These are phyloP conservation scores for Hortaea werneckii DNA, from an alignment of 2,329 filamentous ascomycete genomes.

Conservation along the genomic window DNA sequence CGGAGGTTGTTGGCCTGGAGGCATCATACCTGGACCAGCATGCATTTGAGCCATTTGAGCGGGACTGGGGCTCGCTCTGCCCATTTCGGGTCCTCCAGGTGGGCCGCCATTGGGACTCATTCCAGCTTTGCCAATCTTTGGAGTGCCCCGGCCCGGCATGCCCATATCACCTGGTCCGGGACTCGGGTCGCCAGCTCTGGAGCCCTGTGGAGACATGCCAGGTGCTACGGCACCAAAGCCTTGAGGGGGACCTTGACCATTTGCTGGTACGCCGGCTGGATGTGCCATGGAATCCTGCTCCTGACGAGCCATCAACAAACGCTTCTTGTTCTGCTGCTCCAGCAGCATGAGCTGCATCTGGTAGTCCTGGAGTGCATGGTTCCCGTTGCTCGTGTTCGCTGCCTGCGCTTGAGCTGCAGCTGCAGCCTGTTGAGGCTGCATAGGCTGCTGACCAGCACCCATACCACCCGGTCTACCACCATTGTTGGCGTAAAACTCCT, in stretches of 20 bases:
- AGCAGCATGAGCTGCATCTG: constrained; percentile 84
- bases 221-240: constrained; percentile 18
- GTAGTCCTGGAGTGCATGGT: constrained; percentile 76
- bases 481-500: constrained; percentile 27
- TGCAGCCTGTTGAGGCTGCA: not conserved
- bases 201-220: constrained; percentile 58
- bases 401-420: constrained; percentile 8
- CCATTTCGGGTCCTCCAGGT: constrained; percentile 37
- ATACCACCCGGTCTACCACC: constrained; percentile 15
- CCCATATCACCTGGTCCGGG: constrained; percentile 73
- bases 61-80: constrained; percentile 50
- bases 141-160: constrained; percentile 64
- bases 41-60: constrained; percentile 39
- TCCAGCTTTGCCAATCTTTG: constrained; percentile 58
- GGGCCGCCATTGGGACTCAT: constrained; percentile 55
- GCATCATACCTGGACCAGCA: constrained; percentile 31
- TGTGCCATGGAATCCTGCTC: constrained; percentile 60
- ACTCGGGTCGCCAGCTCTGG: constrained; percentile 56
- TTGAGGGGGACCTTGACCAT: constrained; percentile 28
- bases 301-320: constrained; percentile 71
- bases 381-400: constrained; percentile 46
- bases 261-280: constrained; percentile 32
- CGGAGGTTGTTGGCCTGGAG: constrained; percentile 8
- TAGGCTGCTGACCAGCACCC: not conserved
- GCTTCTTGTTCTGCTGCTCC: constrained; percentile 80